Percentiles rank a stretch among this genome's conserved stretches.
Conservation (phyloP, 2,329 filamentous ascomycete species). For the Amauroascus verrucosus region DNA sequence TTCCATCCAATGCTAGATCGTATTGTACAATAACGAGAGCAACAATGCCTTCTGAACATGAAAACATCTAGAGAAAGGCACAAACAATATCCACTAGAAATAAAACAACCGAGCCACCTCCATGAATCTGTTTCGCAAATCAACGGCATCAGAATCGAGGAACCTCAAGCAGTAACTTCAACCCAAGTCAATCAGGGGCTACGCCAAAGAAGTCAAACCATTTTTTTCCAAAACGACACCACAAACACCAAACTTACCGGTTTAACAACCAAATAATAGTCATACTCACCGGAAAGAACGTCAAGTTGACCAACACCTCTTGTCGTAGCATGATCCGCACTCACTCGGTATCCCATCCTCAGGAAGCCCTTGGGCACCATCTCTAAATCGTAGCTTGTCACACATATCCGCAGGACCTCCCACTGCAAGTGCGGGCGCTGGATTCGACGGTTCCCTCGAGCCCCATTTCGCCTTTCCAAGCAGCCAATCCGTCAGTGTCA, state of each 20-base stretch:
- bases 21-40: neutral
- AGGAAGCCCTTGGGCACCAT: neutral
- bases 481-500: constrained; percentile 89
- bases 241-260: neutral
- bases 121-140: no score
- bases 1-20: neutral
- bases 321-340: neutral
- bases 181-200: neutral
- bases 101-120: neutral
- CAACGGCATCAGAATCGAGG: neutral
- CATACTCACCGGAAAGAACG: neutral
- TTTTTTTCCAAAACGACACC: neutral
- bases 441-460: constrained; percentile 22
- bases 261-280: neutral
- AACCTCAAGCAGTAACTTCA: neutral
- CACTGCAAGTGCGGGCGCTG: constrained; percentile 8
- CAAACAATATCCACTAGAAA: neutral
- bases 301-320: constrained; percentile 8
- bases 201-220: neutral
- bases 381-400: neutral
- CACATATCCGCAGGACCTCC: neutral
- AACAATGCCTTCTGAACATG: neutral
- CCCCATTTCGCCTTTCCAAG: constrained; percentile 60
- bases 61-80: neutral
- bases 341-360: neutral